A percentile compares a stretch with the other conserved stretches of the same genome.
Conservation (phyloP, 148 eudicot genomes). For the Talinum fruticosum region DNA sequence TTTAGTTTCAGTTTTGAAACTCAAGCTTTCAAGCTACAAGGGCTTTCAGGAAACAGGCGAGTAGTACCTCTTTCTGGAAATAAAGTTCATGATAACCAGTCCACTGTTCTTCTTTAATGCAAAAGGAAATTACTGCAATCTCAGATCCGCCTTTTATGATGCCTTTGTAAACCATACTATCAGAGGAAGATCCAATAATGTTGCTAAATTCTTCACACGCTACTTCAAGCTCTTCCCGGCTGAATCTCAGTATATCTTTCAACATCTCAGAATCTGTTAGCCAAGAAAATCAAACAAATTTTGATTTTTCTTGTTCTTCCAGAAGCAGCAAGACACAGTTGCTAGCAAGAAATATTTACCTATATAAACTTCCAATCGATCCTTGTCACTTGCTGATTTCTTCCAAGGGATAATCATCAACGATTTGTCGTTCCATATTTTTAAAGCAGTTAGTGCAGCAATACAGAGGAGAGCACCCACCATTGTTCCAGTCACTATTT, state of each 20-base stretch:
- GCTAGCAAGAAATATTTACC: slow-evolving; percentile 31
- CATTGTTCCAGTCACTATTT: slow-evolving; percentile 73
- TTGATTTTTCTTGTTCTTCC: neutral
- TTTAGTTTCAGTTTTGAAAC: neutral
- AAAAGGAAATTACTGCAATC: slow-evolving; percentile 88
- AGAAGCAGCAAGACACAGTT: neutral
- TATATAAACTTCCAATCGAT: slow-evolving; percentile 46
- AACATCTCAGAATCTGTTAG: slow-evolving; percentile 64
- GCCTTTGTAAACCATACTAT: slow-evolving; percentile 88
- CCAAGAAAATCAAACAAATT: neutral
- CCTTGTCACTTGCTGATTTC: slow-evolving; percentile 70
- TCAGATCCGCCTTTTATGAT: slow-evolving; percentile 90
- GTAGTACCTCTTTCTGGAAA: slow-evolving; percentile 75
- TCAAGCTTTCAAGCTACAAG: neutral
- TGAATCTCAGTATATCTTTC: slow-evolving; percentile 59
- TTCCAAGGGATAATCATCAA: slow-evolving; percentile 83
- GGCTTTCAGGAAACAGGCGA: neutral
- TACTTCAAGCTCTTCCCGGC: slow-evolving; percentile 89
- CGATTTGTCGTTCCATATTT: slow-evolving; percentile 57
- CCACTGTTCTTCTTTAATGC: slow-evolving; percentile 95
- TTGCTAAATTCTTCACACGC: slow-evolving; percentile 99
- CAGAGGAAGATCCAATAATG: slow-evolving; percentile 85
- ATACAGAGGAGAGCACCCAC: slow-evolving; percentile 51
- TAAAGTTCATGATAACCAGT: slow-evolving; percentile 86
- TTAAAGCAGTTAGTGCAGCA: slow-evolving; percentile 43